phyloP scores from a whole-genome alignment of 2,329 filamentous ascomycete species.

The Alternaria consortialis region DNA sequence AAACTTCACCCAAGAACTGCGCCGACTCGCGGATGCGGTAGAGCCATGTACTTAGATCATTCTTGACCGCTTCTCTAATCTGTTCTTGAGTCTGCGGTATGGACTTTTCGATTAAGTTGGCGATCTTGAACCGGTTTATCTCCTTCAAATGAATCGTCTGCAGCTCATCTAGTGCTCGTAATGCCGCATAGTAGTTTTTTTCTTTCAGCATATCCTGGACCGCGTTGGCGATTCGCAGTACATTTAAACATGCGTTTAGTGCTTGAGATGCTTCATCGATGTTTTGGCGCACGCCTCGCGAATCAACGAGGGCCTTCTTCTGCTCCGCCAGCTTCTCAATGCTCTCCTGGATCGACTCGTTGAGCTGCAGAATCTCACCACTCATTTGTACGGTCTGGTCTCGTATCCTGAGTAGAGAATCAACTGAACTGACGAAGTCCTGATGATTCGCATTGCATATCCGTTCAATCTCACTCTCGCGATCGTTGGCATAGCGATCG shows the following conservation, averaged over 20 bases:
- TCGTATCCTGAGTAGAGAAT: slow-evolving; percentile 89
- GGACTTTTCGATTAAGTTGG: slow-evolving; percentile 94
- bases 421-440: slow-evolving; percentile 93
- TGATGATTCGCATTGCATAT: slow-evolving; percentile 97
- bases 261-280: slow-evolving; percentile 92
- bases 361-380: slow-evolving; percentile 88
- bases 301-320: slow-evolving; percentile 93
- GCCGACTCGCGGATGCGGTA: slow-evolving; percentile 95
- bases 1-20: slow-evolving; percentile 93
- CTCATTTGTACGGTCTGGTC: slow-evolving; percentile 90
- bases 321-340: slow-evolving; percentile 94
- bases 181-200: slow-evolving; percentile 94
- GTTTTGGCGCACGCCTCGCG: slow-evolving; percentile 89
- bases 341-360: slow-evolving; percentile 92
- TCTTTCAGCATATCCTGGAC: slow-evolving; percentile 90
- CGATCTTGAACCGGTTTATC: slow-evolving; percentile 92
- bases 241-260: slow-evolving; percentile 88
- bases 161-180: slow-evolving; percentile 92
- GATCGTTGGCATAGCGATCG: slow-evolving; percentile 81
- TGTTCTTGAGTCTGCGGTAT: slow-evolving; percentile 91
- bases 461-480: slow-evolving; percentile 89
- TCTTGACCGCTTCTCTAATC: slow-evolving; percentile 97
- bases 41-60: slow-evolving; percentile 94
- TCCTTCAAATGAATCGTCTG: slow-evolving; percentile 97
- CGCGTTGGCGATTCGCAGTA: slow-evolving; percentile 90